These are phyloP conservation scores for Phytophthora hibernalis DNA, from an alignment of 352 stramenopile genomes.

Conservation along the genomic window DNA sequence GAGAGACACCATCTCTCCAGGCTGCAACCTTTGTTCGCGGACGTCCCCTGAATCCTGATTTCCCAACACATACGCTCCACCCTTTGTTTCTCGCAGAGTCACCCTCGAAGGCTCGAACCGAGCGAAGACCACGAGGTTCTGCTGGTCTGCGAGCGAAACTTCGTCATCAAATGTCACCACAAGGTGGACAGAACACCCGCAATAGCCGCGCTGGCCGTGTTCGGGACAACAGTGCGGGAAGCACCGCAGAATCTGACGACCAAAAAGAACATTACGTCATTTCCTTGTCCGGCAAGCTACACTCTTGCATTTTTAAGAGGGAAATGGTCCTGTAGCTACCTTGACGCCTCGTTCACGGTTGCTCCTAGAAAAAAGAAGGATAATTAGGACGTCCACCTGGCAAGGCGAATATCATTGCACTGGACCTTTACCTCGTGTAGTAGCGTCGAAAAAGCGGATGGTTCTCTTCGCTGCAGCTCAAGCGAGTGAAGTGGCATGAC, in stretches of 20 bases:
- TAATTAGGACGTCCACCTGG: not conserved
- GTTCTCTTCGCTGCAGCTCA: slow-evolving; percentile 34
- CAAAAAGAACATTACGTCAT: not conserved
- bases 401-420: no score
- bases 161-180: no score
- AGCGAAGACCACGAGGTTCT: no score
- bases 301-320: no score
- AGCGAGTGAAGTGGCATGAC: slow-evolving; percentile 34
- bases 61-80: no score
- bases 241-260: slow-evolving; percentile 23
- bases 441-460: slow-evolving; percentile 40
- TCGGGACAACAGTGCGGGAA: slow-evolving; percentile 46
- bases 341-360: not conserved
- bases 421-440: slow-evolving; percentile 32
- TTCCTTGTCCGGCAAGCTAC: not conserved
- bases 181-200: slow-evolving; percentile 35
- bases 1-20: no score
- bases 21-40: no score
- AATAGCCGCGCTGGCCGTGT: slow-evolving; percentile 39
- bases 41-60: no score
- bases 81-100: no score
- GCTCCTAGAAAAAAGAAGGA: not conserved
- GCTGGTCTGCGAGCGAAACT: no score
- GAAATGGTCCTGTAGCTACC: not conserved
- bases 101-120: no score